These are phyloP conservation scores for Chlamydomonas sphaeroides DNA, from an alignment of 139 green algal genomes.

Conservation along the genomic window DNA sequence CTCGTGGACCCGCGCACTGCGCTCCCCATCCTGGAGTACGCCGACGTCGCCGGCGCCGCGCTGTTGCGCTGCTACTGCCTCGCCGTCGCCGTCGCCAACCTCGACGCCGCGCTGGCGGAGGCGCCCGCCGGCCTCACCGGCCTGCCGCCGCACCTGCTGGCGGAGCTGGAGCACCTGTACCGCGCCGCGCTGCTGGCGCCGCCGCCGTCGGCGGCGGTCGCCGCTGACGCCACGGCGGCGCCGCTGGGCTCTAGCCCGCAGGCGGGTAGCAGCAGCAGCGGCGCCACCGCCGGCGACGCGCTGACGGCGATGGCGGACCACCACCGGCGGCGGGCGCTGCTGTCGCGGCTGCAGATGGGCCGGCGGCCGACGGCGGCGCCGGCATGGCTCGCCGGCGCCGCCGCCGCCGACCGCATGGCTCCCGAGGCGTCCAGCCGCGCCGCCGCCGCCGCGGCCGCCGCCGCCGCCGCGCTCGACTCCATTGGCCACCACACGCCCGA, in stretches of 20 bases:
- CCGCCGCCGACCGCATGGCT: slow-evolving; percentile 23
- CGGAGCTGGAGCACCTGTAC: slow-evolving; percentile 67
- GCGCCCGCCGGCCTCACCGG: slow-evolving; percentile 47
- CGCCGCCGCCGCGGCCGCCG: slow-evolving; percentile 24
- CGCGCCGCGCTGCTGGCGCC: slow-evolving; percentile 26
- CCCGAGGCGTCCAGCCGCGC: slow-evolving; percentile 5
- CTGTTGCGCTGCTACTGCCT: slow-evolving; percentile 80
- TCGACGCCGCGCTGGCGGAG: slow-evolving; percentile 79
- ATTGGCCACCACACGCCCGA: slow-evolving; percentile 17
- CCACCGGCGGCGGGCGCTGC: slow-evolving; percentile 3
- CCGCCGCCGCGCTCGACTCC: slow-evolving; percentile 20
- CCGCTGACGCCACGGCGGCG: background rate
- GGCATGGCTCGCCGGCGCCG: slow-evolving; percentile 11
- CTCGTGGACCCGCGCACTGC: slow-evolving; percentile 83
- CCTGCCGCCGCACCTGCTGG: slow-evolving; percentile 67
- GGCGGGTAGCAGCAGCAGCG: background rate
- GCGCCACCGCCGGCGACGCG: background rate
- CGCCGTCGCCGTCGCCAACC: slow-evolving; percentile 72
- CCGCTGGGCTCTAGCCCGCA: background rate
- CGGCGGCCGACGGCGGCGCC: slow-evolving; percentile 50
- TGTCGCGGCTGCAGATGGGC: slow-evolving; percentile 47
- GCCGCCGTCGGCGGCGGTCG: background rate
- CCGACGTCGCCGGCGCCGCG: slow-evolving; percentile 73
- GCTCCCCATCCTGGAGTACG: slow-evolving; percentile 80
- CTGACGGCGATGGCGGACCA: slow-evolving; percentile 8